Evolutionary conservation across 2,329 filamentous ascomycete species (phyloP).

Genomic region (Zymoseptoria pseudotritici): DNA sequence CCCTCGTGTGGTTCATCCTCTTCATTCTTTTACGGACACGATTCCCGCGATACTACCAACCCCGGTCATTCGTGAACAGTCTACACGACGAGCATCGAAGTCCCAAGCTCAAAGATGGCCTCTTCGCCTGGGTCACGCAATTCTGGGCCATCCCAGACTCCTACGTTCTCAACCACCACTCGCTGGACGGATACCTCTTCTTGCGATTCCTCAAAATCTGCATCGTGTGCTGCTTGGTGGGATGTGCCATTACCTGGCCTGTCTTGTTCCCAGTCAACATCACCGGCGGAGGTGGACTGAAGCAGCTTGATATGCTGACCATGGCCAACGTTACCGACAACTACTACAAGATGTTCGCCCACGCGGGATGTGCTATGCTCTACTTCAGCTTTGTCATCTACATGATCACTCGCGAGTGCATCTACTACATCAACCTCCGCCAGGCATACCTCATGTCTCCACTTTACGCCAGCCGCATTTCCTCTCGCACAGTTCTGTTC

Average conservation of each 20-base stretch:
- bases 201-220: constrained; percentile 79
- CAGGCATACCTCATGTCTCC: constrained; percentile 88
- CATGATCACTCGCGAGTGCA: constrained; percentile 76
- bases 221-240: constrained; percentile 72
- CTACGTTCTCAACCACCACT: constrained; percentile 81
- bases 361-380: constrained; percentile 70
- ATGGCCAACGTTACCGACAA: constrained; percentile 62
- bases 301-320: constrained; percentile 68
- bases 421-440: constrained; percentile 87
- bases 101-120: constrained; percentile 29
- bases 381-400: constrained; percentile 86
- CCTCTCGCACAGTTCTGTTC: constrained; percentile 83
- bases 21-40: constrained; percentile 37
- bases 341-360: constrained; percentile 67
- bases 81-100: constrained; percentile 35
- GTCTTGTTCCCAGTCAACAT: constrained; percentile 82
- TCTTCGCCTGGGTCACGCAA: constrained; percentile 38
- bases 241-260: constrained; percentile 78
- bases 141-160: constrained; percentile 58
- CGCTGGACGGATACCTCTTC: constrained; percentile 85
- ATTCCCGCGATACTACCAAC: constrained; percentile 40
- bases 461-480: constrained; percentile 74
- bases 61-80: constrained; percentile 39
- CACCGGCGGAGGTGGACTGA: constrained; percentile 61
- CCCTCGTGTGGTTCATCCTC: constrained; percentile 28